A percentile compares a stretch with the other conserved stretches of the same genome.
phyloP scores from a whole-genome alignment of 2,329 filamentous ascomycete species.

The Phialocephala sp. region DNA sequence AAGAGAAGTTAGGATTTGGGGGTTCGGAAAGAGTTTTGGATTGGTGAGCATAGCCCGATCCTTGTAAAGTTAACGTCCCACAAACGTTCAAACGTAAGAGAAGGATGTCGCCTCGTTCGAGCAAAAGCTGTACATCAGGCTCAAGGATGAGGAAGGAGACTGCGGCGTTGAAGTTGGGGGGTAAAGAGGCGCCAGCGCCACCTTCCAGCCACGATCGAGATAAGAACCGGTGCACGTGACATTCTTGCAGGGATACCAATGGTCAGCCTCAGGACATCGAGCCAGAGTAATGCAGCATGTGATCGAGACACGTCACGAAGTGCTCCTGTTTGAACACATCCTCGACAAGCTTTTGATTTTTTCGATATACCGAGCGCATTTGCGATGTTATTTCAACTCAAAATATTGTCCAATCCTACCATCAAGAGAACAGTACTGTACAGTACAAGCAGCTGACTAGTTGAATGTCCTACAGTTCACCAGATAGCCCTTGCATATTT shows the following conservation, averaged over 20 bases:
- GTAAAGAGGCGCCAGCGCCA: neutral
- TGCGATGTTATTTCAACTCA: no score
- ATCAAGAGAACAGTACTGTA: no score
- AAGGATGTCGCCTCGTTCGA: neutral
- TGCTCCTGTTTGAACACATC: no score
- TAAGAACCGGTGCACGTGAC: neutral
- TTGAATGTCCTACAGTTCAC: no score
- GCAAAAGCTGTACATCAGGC: neutral
- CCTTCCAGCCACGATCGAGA: neutral
- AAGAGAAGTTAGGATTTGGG: conserved; percentile 8
- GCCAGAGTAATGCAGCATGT: no score
- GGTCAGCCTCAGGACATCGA: no score
- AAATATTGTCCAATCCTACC: no score
- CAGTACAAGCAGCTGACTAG: no score
- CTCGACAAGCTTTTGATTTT: no score
- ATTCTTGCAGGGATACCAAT: neutral
- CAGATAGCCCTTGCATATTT: no score
- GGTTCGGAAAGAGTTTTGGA: neutral
- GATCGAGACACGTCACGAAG: no score
- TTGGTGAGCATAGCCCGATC: neutral
- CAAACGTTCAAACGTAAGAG: conserved; percentile 9
- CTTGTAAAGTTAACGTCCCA: neutral
- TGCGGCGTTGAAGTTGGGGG: neutral
- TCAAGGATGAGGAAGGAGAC: neutral
- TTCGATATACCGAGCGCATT: no score